Evolutionary conservation across 192 early-diverging fungal species (phyloP).

Genomic region (Coemansia sp.): DNA sequence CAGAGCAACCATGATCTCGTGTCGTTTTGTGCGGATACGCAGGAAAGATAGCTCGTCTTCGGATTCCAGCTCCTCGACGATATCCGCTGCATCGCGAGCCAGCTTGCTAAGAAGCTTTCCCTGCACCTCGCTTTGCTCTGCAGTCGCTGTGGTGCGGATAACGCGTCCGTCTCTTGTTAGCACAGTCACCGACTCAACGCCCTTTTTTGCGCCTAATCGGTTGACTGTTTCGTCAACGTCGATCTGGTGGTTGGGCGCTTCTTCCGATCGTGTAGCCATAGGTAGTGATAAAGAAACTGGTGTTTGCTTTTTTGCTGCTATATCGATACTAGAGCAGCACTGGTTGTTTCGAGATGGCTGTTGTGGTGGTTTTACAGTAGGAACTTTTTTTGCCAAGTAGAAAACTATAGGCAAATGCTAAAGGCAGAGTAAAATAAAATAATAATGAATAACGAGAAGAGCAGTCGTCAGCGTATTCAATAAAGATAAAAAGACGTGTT

Average conservation of each 20-base stretch:
- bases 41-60: constrained; percentile 95
- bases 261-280: constrained; percentile 9
- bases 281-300: background rate
- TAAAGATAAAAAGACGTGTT: no score
- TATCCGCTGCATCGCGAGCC: constrained; percentile 70
- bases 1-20: constrained; percentile 96
- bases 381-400: no score
- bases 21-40: constrained; percentile 89
- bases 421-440: no score
- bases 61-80: constrained; percentile 79
- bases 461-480: no score
- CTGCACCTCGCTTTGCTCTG: constrained; percentile 76
- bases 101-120: constrained; percentile 82
- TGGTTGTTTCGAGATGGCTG: no score
- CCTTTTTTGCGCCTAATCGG: constrained; percentile 82
- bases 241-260: constrained; percentile 17
- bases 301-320: background rate
- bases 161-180: constrained; percentile 89
- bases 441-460: no score
- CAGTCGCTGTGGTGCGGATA: constrained; percentile 85
- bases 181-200: constrained; percentile 89
- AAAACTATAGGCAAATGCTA: no score
- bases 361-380: no score
- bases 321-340: no score
- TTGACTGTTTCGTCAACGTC: constrained; percentile 95